Conservation (phyloP, 2,329 filamentous ascomycete genomes). For the Incumbomyces delicatus region DNA sequence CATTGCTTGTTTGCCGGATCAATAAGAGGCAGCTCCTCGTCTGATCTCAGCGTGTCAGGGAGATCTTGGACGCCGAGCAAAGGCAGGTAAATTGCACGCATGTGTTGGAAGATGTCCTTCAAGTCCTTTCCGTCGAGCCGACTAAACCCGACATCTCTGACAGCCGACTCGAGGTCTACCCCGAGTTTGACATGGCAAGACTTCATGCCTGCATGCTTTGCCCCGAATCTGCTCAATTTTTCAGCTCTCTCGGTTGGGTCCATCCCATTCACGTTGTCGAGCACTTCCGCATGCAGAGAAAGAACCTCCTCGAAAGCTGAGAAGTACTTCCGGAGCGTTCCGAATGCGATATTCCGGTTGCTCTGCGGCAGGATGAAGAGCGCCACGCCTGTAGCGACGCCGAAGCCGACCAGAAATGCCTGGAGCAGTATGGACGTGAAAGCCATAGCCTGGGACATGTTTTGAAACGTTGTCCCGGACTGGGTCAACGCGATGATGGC, state of each 20-base stretch:
- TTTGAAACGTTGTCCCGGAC: slow-evolving; percentile 45
- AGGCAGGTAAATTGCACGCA: neutral
- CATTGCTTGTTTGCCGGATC: too few species aligned
- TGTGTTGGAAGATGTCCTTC: neutral
- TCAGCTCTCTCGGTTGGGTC: too few species aligned
- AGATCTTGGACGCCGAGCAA: too few species aligned
- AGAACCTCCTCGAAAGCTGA: neutral
- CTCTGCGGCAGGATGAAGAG: slow-evolving; percentile 57
- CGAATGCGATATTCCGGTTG: slow-evolving; percentile 53
- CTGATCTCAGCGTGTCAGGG: too few species aligned
- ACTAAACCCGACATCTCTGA: slow-evolving; percentile 2
- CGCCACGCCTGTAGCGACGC: slow-evolving; percentile 50
- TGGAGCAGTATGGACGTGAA: neutral
- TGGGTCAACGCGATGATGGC: slow-evolving; percentile 54
- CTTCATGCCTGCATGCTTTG: too few species aligned
- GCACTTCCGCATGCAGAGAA: too few species aligned
- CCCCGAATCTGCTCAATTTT: too few species aligned
- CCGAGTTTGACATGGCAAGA: too few species aligned
- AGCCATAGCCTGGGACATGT: neutral
- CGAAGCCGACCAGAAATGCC: slow-evolving; percentile 56
- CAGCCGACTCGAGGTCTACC: neutral
- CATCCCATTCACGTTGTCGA: too few species aligned
- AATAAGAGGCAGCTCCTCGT: too few species aligned
- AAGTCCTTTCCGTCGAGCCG: slow-evolving; percentile 4
- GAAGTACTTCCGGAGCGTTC: slow-evolving; percentile 35